phyloP scores from a whole-genome alignment of 371 early-diverging fungal genomes.

The Mucor mucedo region DNA sequence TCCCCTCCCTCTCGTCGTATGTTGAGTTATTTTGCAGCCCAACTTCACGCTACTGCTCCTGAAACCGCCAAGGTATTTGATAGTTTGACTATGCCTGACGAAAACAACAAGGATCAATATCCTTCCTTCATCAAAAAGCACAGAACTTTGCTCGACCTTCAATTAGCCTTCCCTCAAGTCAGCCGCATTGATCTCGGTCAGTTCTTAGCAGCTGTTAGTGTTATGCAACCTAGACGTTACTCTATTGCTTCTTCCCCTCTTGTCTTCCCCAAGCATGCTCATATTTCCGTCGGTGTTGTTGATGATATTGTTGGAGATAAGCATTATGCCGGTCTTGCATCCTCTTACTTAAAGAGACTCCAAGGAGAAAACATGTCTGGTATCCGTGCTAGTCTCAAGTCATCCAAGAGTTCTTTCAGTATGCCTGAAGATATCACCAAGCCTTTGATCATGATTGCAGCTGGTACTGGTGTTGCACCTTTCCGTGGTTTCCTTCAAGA shows the following conservation, averaged over 20 bases:
- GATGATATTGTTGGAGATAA: constrained; percentile 46
- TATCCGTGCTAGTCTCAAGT: constrained; percentile 48
- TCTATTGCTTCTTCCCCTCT: constrained; percentile 60
- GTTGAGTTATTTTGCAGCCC: constrained; percentile 48
- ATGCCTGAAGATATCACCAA: constrained; percentile 42
- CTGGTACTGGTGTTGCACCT: constrained; percentile 13
- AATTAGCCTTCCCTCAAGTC: constrained; percentile 49
- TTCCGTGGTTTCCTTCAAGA: constrained; percentile 64
- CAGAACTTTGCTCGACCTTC: constrained; percentile 55
- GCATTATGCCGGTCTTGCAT: constrained; percentile 50
- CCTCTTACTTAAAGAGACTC: constrained; percentile 36
- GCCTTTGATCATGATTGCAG: constrained; percentile 63
- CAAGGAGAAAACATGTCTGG: neutral
- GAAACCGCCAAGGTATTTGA: constrained; percentile 45
- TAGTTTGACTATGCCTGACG: constrained; percentile 43
- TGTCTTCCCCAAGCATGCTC: constrained; percentile 31
- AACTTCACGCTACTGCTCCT: constrained; percentile 38
- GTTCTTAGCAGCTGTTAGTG: constrained; percentile 49
- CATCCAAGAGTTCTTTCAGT: constrained; percentile 45
- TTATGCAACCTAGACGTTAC: constrained; percentile 61
- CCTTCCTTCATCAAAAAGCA: constrained; percentile 47
- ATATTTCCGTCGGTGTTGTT: constrained; percentile 48
- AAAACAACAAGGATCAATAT: constrained; percentile 35
- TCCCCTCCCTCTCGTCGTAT: constrained; percentile 55
- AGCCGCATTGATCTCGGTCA: constrained; percentile 49